Conservation (phyloP, 129 eudicot species). For the Smallanthus sonchifolius region DNA sequence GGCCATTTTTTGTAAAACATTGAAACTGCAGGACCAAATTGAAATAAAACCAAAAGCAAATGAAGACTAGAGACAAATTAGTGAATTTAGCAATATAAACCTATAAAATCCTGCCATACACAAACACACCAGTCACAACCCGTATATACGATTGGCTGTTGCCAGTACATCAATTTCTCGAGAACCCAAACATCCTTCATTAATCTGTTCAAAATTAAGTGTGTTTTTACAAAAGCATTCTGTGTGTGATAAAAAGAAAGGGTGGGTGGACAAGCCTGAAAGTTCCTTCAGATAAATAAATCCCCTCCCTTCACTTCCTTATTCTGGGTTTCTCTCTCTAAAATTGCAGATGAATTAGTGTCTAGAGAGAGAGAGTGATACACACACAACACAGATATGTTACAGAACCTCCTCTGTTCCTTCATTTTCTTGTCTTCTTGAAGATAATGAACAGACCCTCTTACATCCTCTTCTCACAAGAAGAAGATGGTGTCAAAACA, state of each 20-base stretch:
- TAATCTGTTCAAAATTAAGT: neutral
- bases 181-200: slow-evolving; percentile 13
- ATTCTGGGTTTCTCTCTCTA: slow-evolving; percentile 26
- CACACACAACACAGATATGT: slow-evolving; percentile 23
- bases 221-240: neutral
- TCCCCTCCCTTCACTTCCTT: slow-evolving; percentile 31
- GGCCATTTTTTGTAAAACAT: neutral
- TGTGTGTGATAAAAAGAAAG: slow-evolving; percentile 11
- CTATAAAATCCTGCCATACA: slow-evolving; percentile 15
- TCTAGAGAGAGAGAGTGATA: neutral
- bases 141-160: slow-evolving; percentile 31
- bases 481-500: slow-evolving; percentile 40
- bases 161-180: slow-evolving; percentile 22
- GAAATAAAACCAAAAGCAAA: neutral
- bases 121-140: slow-evolving; percentile 16
- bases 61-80: slow-evolving; percentile 14
- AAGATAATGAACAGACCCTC: slow-evolving; percentile 58
- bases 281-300: slow-evolving; percentile 54
- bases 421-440: slow-evolving; percentile 28
- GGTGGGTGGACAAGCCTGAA: slow-evolving; percentile 44
- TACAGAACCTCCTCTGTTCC: slow-evolving; percentile 10
- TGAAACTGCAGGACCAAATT: neutral
- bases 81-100: neutral
- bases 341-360: slow-evolving; percentile 6
- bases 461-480: slow-evolving; percentile 44